Percentiles rank a stretch among this genome's conserved stretches.
Evolutionary conservation across 768 basidiomycete genomes (phyloP).

Genomic region (Rhizopogon vulgaris): DNA sequence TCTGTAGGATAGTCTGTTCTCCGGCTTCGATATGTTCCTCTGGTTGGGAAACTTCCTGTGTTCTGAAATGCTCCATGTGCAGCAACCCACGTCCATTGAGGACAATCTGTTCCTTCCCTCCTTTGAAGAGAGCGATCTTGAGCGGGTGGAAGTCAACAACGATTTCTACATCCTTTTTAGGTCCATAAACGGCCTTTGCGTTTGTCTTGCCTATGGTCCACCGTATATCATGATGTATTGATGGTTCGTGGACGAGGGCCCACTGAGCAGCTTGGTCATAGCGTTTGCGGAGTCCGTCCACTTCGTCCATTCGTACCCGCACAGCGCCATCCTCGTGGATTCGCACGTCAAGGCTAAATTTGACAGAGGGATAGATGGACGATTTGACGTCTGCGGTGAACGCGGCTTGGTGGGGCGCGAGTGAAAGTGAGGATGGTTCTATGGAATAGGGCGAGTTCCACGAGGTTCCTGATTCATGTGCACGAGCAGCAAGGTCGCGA

Average conservation of each 20-base stretch:
- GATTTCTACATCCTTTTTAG: conserved; percentile 57
- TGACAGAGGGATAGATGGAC: conserved; percentile 75
- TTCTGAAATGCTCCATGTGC: conserved; percentile 98
- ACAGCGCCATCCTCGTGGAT: conserved; percentile 86
- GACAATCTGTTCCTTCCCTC: conserved; percentile 79
- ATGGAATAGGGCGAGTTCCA: conserved; percentile 91
- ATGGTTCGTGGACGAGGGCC: conserved; percentile 76
- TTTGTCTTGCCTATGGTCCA: conserved; percentile 66
- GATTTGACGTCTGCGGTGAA: conserved; percentile 78
- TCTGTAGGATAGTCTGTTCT: conserved; percentile 48
- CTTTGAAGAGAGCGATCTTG: conserved; percentile 61
- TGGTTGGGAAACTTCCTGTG: conserved; percentile 41
- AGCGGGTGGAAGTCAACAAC: conserved; percentile 72
- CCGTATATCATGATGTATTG: conserved; percentile 47
- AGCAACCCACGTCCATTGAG: conserved; percentile 86
- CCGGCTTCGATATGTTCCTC: conserved; percentile 26
- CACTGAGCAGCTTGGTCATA: conserved; percentile 92
- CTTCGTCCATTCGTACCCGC: conserved; percentile 89
- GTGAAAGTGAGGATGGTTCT: conserved; percentile 43
- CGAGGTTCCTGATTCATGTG: conserved; percentile 43
- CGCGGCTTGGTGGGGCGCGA: conserved; percentile 43
- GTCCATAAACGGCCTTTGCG: conserved; percentile 59
- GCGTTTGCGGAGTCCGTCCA: conserved; percentile 68
- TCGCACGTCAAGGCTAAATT: conserved; percentile 76
- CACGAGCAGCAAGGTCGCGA: conserved; percentile 74